Evolutionary conservation across 805 yeast species (phyloP).

Genomic region (Wickerhamiella vanderwaltii): DNA sequence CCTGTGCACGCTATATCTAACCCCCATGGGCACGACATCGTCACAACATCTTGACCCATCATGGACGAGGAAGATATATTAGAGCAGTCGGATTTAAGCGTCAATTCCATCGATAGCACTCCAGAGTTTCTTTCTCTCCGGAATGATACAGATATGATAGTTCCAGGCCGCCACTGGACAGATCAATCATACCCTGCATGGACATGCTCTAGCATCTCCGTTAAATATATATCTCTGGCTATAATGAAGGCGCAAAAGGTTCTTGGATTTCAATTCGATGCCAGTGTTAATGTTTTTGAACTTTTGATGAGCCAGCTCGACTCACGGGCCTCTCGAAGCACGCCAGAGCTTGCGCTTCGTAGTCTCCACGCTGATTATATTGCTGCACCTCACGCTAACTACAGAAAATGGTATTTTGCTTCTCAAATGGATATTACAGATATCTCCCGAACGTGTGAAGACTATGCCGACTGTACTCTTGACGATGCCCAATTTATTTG

Average conservation of each 20-base stretch:
- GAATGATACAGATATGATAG: neutral
- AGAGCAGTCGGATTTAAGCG: neutral
- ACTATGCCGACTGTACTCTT: constrained; percentile 29
- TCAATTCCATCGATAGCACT: neutral
- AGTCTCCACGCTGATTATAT: constrained; percentile 63
- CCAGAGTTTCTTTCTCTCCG: neutral
- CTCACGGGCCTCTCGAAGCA: constrained; percentile 56
- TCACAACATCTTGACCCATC: too few relatives aligned
- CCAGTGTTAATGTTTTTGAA: constrained; percentile 54
- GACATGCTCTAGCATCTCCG: constrained; percentile 13
- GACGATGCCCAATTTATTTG: constrained; percentile 39
- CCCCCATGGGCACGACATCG: too few relatives aligned
- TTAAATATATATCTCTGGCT: constrained; percentile 42
- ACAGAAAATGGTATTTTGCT: constrained; percentile 67
- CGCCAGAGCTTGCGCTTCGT: constrained; percentile 41
- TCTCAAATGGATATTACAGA: constrained; percentile 54
- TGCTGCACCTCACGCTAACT: constrained; percentile 59
- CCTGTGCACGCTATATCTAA: too few relatives aligned
- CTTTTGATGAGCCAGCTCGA: constrained; percentile 49
- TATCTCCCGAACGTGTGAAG: constrained; percentile 16
- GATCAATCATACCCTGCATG: constrained; percentile 8
- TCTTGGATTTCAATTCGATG: constrained; percentile 62
- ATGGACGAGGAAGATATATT: constrained; percentile 8
- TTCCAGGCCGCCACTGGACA: constrained; percentile 6
- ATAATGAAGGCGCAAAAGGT: constrained; percentile 40